Percentiles rank a stretch among this genome's conserved stretches.
Evolutionary conservation across 2,329 filamentous ascomycete species (phyloP).

Genomic region (Cladosporium cucumerinum): DNA sequence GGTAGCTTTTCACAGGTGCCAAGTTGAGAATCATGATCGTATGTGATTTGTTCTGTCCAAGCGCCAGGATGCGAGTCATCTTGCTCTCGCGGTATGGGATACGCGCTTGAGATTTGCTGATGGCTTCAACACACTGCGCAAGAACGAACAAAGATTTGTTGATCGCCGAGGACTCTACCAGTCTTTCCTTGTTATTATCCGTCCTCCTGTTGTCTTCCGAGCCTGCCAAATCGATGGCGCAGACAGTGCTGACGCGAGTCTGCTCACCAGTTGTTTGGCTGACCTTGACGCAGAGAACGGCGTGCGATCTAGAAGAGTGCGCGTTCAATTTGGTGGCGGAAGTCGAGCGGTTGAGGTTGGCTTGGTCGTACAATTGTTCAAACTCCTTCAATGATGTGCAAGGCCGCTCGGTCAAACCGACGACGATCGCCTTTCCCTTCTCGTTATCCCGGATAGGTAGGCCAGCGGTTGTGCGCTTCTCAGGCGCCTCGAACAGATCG

Average conservation of each 20-base stretch:
- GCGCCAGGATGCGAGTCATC: conserved; percentile 83
- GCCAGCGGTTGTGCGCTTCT: conserved; percentile 73
- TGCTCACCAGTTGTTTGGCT: conserved; percentile 88
- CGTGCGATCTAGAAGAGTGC: conserved; percentile 96
- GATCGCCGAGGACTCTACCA: conserved; percentile 96
- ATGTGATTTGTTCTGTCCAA: conserved; percentile 88
- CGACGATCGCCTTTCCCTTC: conserved; percentile 86
- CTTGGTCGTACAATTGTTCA: conserved; percentile 97
- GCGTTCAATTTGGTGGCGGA: conserved; percentile 97
- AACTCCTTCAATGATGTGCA: conserved; percentile 83
- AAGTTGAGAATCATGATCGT: conserved; percentile 99
- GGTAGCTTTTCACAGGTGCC: conserved; percentile 81
- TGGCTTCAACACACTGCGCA: conserved; percentile 95
- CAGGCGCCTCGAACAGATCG: conserved; percentile 76
- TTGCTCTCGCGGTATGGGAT: conserved; percentile 98
- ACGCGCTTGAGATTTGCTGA: conserved; percentile 86
- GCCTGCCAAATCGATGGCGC: conserved; percentile 95
- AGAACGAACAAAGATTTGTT: conserved; percentile 97
- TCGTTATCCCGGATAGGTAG: conserved; percentile 92
- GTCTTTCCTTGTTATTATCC: conserved; percentile 87
- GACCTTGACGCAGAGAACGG: conserved; percentile 94
- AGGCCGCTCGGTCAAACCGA: conserved; percentile 84
- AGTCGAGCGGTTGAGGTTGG: conserved; percentile 91
- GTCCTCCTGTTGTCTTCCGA: conserved; percentile 95
- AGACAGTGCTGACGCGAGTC: conserved; percentile 95